phyloP scores from a whole-genome alignment of 495 filamentous ascomycete species.

The Aspergillus cristatus region DNA sequence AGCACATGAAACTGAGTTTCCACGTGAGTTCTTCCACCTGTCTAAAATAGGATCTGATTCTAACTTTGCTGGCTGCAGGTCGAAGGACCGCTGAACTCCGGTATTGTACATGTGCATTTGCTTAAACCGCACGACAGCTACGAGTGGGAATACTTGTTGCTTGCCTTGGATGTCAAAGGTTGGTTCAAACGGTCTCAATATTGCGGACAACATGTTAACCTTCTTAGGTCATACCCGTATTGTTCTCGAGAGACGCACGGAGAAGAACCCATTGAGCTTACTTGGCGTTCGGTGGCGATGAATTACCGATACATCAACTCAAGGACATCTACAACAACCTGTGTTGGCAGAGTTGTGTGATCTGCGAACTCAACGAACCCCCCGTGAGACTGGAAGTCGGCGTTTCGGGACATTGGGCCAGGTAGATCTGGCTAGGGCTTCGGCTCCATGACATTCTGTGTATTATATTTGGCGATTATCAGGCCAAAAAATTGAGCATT shows the following conservation, averaged over 20 bases:
- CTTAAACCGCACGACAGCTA: conserved; percentile 50
- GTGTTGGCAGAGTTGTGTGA: no score
- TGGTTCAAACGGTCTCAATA: background rate
- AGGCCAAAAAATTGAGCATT: no score
- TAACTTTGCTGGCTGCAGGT: conserved; percentile 45
- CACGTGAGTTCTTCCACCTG: conserved; percentile 44
- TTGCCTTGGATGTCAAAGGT: conserved; percentile 72
- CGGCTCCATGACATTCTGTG: no score
- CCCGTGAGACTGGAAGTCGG: no score
- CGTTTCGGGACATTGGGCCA: no score
- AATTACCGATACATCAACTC: background rate
- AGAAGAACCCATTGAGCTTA: conserved; percentile 35
- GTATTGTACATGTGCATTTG: conserved; percentile 70
- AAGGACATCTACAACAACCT: no score
- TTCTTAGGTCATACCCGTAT: conserved; percentile 33
- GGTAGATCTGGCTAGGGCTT: no score
- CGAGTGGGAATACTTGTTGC: conserved; percentile 72
- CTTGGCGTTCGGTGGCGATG: conserved; percentile 47
- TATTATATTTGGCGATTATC: no score
- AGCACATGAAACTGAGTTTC: conserved; percentile 84
- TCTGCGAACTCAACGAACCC: no score
- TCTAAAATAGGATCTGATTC: background rate
- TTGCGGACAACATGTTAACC: conserved; percentile 1
- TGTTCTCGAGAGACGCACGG: conserved; percentile 38
- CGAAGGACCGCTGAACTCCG: conserved; percentile 68